A percentile compares a stretch with the other conserved stretches of the same genome.
Evolutionary conservation across 108 stramenopile genomes (phyloP).

Genomic region (Conticribra guillardii): DNA sequence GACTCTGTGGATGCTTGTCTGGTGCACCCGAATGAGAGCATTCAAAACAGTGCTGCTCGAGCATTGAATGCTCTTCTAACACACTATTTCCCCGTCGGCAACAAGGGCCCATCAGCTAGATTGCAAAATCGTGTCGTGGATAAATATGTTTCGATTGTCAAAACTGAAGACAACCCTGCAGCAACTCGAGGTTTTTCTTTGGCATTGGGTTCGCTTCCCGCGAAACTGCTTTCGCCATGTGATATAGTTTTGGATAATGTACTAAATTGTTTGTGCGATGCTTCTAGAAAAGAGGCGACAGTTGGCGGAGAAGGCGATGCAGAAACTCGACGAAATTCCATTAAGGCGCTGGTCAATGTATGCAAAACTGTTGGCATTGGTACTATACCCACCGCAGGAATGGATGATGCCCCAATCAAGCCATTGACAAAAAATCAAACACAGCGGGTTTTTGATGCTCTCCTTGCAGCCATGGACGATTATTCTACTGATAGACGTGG

Average conservation of each 20-base stretch:
- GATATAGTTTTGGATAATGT: constrained; percentile 57
- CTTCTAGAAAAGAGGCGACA: constrained; percentile 56
- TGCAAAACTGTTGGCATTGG: constrained; percentile 66
- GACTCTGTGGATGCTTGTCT: constrained; percentile 93
- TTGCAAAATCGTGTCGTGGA: constrained; percentile 85
- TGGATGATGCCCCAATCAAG: constrained; percentile 30
- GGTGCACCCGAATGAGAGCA: constrained; percentile 90
- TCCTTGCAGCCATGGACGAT: constrained; percentile 83
- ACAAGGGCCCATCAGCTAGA: constrained; percentile 82
- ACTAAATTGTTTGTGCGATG: constrained; percentile 57
- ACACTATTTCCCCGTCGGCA: constrained; percentile 84
- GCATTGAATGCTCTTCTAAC: constrained; percentile 79
- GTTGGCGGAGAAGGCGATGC: constrained; percentile 92
- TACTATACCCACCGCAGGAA: constrained; percentile 14
- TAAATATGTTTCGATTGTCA: constrained; percentile 76
- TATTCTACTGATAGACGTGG: constrained; percentile 97
- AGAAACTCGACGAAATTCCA: constrained; percentile 94
- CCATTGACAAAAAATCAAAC: constrained; percentile 49
- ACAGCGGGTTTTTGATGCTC: constrained; percentile 63
- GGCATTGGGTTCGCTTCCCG: constrained; percentile 90
- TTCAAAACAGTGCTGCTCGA: constrained; percentile 81
- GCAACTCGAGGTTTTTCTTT: constrained; percentile 91
- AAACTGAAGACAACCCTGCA: constrained; percentile 91
- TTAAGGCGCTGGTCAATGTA: constrained; percentile 70
- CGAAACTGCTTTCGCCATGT: constrained; percentile 79